Evolutionary conservation across 768 basidiomycete genomes (phyloP), one percentile per base, ranked within the genome.

Genomic region (Psilocybe cubensis): DNA sequence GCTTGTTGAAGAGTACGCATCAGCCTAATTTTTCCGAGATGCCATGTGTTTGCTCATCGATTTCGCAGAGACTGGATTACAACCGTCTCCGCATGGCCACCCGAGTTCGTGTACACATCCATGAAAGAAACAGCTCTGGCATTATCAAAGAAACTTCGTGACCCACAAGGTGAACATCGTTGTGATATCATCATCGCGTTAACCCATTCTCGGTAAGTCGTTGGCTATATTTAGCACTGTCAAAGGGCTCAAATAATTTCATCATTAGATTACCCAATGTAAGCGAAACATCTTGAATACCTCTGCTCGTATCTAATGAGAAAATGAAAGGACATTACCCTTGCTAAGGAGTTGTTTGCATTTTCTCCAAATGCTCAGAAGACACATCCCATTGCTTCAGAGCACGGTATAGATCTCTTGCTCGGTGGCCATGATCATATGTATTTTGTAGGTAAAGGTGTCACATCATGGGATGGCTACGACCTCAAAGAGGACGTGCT

Each of bases 351-450:
- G n/a, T 61, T 92, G 2, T 66, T 79, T 21, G 88, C 87, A 0
- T 72, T 79, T 20, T 86, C 88, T 3, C 84, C 89, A 1, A 73
- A 78, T 11, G 77, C 75, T 17, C 87, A 87, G 66, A 50, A 74
- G 28, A 57, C 58, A 3, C 64, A 64, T 4, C 63, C 81, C 1
- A 77, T 89, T 40, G 73, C 73, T 18, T 69, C 72, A 41, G 68
- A 76, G 44, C 93, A 96, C 60, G 94, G 94, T 5, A 88, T 88
- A 2, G 94, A 96, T 66, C 72, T 95, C 23, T 71, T 96, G 38
- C 80, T 96, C 2, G 94, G 94, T 3, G 94, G 94, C 2, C 94
- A 96, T 64, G 94, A 96, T 67, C 94, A 96, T 60, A 74, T 89
- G 3, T 93, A 92, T 72, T 93, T 83, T 67, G 80, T 83, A 40